Base-by-base conservation (phyloP, 768 basidiomycete genomes). In the Tylopilus rubrobrunneus region DNA sequence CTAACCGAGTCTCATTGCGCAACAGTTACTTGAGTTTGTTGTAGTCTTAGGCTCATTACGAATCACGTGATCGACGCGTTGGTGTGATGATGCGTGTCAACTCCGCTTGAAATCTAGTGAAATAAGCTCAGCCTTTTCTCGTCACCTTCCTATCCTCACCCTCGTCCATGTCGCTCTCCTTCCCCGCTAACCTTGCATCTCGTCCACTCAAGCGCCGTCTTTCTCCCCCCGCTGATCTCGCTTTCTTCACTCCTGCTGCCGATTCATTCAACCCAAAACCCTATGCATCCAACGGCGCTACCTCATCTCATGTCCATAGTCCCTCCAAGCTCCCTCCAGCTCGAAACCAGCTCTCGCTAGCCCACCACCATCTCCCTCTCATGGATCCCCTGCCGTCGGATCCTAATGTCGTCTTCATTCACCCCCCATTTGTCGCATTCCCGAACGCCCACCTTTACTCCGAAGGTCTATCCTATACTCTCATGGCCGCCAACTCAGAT, bases 381-480 rank as follows among this genome's bases (percentile, higher is more conserved):
- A 81, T 83, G 79, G 89, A 91, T 62, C 89, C 89, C 1, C 77
- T 78, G 12, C 78, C 77, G 6, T 75, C 76, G n/a, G 89, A 92
- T 61, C 80, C 82, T 21, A 77, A 74, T 49, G 78, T 82, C 43
- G 61, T 86, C 53, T 89, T 92, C 69, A 79, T 92, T 34, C 87
- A 81, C 60, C 85, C 87, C 0, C 89, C 89, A 9, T 91, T 89
- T 69, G 74, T 71, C 45, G 64, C 73, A 31, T 89, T 89, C 63
- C 89, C 88, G 2, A 73, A 81, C 48, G 77, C 85, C 19, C 73
- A 83, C 54, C 64, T 72, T 15, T 76, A 82, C 71, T 77, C 81
- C 1, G 86, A 87, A 54, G 87, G 87, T 27, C 76, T 91, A 47
- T 81, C 82, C 5, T 92, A 87, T 66, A 76, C 79, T 53, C 64